phyloP scores from a whole-genome alignment of 2,329 filamentous ascomycete genomes.

The Penicillium sp. region DNA sequence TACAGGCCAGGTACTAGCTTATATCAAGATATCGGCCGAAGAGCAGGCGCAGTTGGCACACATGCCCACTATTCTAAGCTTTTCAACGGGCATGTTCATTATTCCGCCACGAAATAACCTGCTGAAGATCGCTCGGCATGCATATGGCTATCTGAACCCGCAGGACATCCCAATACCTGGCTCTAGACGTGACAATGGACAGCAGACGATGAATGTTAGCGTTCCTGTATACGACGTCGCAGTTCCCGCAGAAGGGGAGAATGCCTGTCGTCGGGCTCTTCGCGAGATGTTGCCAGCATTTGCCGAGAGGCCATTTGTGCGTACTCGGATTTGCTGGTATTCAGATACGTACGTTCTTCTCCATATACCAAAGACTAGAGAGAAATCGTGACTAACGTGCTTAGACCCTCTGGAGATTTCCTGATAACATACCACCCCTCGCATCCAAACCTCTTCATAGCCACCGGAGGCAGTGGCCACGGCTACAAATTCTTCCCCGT shows the following conservation, averaged over 20 bases:
- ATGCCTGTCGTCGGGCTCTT: constrained; percentile 59
- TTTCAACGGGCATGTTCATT: constrained; percentile 50
- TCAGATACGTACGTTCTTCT: constrained; percentile 56
- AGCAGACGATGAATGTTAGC: constrained; percentile 33
- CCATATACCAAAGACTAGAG: neutral
- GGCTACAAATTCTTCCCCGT: constrained; percentile 53
- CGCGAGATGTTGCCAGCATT: constrained; percentile 59
- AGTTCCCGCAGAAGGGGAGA: constrained; percentile 55
- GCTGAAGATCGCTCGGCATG: constrained; percentile 69
- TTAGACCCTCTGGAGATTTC: constrained; percentile 61
- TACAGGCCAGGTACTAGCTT: constrained; percentile 77
- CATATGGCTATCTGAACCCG: constrained; percentile 60
- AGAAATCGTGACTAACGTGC: neutral
- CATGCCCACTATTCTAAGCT: constrained; percentile 60
- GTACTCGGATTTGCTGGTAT: constrained; percentile 70
- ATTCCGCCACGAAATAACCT: constrained; percentile 52
- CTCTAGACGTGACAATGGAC: constrained; percentile 15
- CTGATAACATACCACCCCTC: constrained; percentile 66
- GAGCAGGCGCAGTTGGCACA: constrained; percentile 64
- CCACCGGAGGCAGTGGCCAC: constrained; percentile 52
- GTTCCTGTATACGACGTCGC: constrained; percentile 35
- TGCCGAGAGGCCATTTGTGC: constrained; percentile 56
- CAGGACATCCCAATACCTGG: constrained; percentile 27
- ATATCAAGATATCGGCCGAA: constrained; percentile 66
- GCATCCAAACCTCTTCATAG: constrained; percentile 48